Base-by-base conservation (phyloP, 2,329 filamentous ascomycete genomes). In the Dothistroma pini region DNA sequence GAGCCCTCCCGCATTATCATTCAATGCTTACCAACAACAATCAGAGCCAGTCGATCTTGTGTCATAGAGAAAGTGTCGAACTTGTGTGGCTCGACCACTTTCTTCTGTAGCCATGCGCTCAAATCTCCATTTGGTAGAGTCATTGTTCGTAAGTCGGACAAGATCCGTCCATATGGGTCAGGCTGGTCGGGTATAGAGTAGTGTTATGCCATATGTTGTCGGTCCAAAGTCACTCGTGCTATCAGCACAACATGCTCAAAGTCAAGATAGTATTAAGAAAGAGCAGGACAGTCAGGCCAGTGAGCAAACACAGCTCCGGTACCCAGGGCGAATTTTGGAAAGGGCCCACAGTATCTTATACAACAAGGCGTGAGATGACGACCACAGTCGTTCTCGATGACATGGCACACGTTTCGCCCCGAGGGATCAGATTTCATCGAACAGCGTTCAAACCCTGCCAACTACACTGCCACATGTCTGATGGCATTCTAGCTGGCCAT, bases 41-140 rank as follows among this genome's bases (percentile, higher is more conserved):
- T 59, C 11, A 59, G 47, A 38, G 57, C 57, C 53, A 55, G 31
- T n/a, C 57, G 57, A 41, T 56, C 53, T 22, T 41, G 38, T 5
- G 38, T 54, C 57, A 59, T 59, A 5, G 51, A 11, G 22, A 55
- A 50, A n/a, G 57, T 56, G 52, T 59, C 35, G 47, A 34, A 57
- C 25, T 57, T 29, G 25, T 57, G 47, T n/a, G 55, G 55, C 19
- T 56, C 22, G 47, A 29, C 11, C 25, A 48, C 54, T 38, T 34
- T 8, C 32, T 50, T 49, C 29, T 57, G 25, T 8, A 50, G 38
- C 41, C 44, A 57, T 35, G 31, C 29, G 34, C 29, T 19, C 55
- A 57, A 31, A 22, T 57, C 55, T 32, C 12, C 19, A 38, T 57
- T 57, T n/a, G 55, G 55, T 22, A 51, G 31, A 22, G 55, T 48